These are phyloP conservation scores for Skeletonema potamos DNA, from an alignment of 108 stramenopile species.

Conservation along the genomic window DNA sequence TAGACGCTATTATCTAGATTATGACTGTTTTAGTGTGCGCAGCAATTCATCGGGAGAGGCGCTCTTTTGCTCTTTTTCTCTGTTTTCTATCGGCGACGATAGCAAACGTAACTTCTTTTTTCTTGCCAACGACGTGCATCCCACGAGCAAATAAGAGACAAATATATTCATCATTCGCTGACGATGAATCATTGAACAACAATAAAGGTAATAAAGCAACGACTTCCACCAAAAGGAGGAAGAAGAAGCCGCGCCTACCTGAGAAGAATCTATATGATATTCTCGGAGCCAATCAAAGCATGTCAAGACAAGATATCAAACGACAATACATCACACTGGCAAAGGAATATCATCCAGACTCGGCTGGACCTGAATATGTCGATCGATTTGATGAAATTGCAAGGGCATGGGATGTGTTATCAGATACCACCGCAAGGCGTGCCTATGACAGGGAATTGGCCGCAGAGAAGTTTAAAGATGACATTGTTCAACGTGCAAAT, in stretches of 20 bases:
- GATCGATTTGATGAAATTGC: conserved; percentile 69
- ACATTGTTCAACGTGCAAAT: conserved; percentile 10
- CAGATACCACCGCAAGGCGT: conserved; percentile 50
- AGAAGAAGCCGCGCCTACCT: not conserved
- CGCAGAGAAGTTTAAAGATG: conserved; percentile 48
- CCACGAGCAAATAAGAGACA: not conserved
- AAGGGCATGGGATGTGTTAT: conserved; percentile 64
- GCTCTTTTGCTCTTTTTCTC: not conserved
- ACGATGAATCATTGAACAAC: not conserved
- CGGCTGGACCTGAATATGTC: not conserved
- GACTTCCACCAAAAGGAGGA: not conserved
- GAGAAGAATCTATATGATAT: conserved; percentile 60
- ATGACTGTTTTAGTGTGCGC: not conserved
- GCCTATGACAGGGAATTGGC: conserved; percentile 69
- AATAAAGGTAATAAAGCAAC: not conserved
- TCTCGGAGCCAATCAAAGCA: conserved; percentile 55
- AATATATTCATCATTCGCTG: not conserved
- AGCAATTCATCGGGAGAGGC: not conserved
- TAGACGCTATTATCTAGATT: not conserved
- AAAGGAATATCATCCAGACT: conserved; percentile 68
- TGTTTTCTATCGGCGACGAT: not conserved
- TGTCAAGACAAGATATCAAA: conserved; percentile 62
- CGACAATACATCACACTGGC: conserved; percentile 59
- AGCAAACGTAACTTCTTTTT: not conserved
- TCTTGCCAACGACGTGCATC: not conserved